Conservation (phyloP, 1,284 basidiomycete genomes). For the Malassezia japonica region DNA sequence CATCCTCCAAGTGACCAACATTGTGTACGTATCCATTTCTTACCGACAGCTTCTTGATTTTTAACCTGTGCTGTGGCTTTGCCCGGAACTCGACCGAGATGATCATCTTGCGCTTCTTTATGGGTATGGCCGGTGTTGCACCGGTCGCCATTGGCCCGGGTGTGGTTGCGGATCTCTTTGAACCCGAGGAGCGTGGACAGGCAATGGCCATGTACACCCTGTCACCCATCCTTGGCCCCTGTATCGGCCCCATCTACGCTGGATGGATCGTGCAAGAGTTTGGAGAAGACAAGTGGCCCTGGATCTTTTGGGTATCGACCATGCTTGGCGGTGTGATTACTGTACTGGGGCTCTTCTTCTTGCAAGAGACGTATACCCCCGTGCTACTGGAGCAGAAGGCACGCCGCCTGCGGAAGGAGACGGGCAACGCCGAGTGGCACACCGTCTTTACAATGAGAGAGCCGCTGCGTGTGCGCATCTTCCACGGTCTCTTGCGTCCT, state of each 20-base stretch:
- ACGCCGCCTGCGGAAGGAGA: conserved; percentile 52
- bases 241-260: conserved; percentile 24
- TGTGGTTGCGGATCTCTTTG: conserved; percentile 62
- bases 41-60: conserved; percentile 3
- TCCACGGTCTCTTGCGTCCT: conserved; percentile 51
- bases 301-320: conserved; percentile 28
- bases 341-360: conserved; percentile 24
- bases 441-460: conserved; percentile 32
- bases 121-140: conserved; percentile 44
- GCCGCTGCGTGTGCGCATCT: conserved; percentile 41
- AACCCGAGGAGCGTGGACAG: conserved; percentile 52
- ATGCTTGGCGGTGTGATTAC: conserved; percentile 28
- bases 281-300: conserved; percentile 20
- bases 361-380: conserved; percentile 48
- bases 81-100: conserved; percentile 23
- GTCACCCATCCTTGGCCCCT: conserved; percentile 49
- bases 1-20: conserved; percentile 4
- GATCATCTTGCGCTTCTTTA: conserved; percentile 24
- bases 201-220: conserved; percentile 53
- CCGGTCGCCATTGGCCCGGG: conserved; percentile 53
- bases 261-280: conserved; percentile 26
- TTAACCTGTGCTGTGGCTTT: conserved; percentile 17
- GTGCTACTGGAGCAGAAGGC: conserved; percentile 39
- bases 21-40: not conserved
- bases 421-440: conserved; percentile 28